Conservation (phyloP, 2,329 filamentous ascomycete species). For the Aaosphaeria arxii region DNA sequence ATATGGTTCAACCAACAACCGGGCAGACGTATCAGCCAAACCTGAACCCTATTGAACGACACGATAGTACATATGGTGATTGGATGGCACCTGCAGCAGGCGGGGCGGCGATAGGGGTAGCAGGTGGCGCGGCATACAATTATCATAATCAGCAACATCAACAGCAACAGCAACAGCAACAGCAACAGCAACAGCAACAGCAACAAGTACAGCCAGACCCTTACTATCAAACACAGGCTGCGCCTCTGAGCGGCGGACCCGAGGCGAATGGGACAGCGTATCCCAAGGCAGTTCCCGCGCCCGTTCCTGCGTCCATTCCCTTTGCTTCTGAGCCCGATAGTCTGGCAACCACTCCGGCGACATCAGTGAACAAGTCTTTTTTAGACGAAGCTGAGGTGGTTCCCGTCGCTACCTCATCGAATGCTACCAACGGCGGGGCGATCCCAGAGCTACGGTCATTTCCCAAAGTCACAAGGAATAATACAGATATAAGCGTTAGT, state of each 20-base stretch:
- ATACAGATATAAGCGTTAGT: conserved; percentile 54
- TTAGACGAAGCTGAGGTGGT: conserved; percentile 29
- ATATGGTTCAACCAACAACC: background rate
- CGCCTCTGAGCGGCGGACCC: background rate
- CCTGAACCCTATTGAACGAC: conserved; percentile 10
- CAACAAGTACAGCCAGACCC: background rate
- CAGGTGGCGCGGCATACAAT: conserved; percentile 33
- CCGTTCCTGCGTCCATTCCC: conserved; percentile 3
- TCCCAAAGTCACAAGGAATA: conserved; percentile 46
- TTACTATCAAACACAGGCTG: background rate
- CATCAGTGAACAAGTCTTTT: conserved; percentile 21
- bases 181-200: background rate
- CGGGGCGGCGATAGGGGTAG: conserved; percentile 40
- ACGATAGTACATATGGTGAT: conserved; percentile 48
- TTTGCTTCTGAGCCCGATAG: conserved; percentile 7
- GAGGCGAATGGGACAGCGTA: background rate
- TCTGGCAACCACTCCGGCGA: conserved; percentile 13
- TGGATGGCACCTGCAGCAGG: conserved; percentile 55
- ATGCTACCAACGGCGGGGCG: conserved; percentile 30
- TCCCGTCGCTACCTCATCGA: conserved; percentile 18
- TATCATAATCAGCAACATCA: conserved; percentile 22
- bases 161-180: conserved; percentile 1
- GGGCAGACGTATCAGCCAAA: background rate
- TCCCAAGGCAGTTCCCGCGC: background rate
- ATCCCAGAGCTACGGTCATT: conserved; percentile 37